These are phyloP conservation scores for Hypoxylon sp. DNA, from an alignment of 2,329 filamentous ascomycete species.

Conservation along the genomic window DNA sequence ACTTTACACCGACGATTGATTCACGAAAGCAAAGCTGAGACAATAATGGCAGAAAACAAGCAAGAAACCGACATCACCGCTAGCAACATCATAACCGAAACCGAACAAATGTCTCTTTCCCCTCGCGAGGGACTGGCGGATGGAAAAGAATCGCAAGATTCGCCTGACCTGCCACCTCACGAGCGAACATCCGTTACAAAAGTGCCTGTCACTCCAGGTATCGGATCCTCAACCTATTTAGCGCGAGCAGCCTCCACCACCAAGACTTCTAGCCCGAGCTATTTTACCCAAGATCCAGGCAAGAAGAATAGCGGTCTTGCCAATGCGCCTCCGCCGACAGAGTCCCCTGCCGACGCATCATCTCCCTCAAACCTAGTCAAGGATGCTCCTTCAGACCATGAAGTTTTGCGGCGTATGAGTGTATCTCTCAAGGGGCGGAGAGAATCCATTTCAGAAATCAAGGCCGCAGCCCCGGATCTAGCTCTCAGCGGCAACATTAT, in stretches of 20 bases:
- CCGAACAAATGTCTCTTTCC: conserved; percentile 31
- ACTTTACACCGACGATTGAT: neutral
- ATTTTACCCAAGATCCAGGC: conserved; percentile 45
- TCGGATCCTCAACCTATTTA: conserved; percentile 47
- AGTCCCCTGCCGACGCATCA: conserved; percentile 30
- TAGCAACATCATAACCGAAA: conserved; percentile 26
- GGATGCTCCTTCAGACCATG: conserved; percentile 50
- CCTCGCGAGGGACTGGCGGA: conserved; percentile 14
- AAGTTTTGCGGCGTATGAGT: conserved; percentile 56
- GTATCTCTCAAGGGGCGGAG: conserved; percentile 53
- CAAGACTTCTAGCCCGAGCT: conserved; percentile 40
- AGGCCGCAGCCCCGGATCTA: conserved; percentile 64
- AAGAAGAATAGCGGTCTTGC: conserved; percentile 40
- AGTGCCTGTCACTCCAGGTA: conserved; percentile 54
- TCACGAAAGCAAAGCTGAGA: conserved; percentile 28
- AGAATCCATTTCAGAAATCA: conserved; percentile 64
- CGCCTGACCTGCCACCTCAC: conserved; percentile 48
- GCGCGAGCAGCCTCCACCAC: conserved; percentile 31
- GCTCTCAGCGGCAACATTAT: conserved; percentile 71
- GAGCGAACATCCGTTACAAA: conserved; percentile 46
- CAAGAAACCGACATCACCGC: conserved; percentile 12
- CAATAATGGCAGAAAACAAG: conserved; percentile 36
- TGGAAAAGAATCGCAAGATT: conserved; percentile 21
- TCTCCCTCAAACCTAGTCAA: conserved; percentile 36
- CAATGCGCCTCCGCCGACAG: conserved; percentile 31